Conservation (phyloP, 768 basidiomycete species). For the Sporobolomyces roseus region DNA sequence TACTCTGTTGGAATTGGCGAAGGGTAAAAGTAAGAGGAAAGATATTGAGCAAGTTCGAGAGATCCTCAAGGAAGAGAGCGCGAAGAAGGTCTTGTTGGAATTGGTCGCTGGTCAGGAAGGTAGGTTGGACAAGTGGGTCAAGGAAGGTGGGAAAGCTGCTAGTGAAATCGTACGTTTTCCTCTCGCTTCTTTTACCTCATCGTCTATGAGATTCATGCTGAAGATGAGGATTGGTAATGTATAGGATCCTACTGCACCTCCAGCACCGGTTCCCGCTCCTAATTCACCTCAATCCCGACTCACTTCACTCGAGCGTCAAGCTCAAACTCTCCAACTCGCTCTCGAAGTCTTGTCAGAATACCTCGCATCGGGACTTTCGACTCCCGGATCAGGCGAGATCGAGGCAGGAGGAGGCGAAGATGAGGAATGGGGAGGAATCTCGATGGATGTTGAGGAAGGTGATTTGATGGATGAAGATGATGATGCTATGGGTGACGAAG, state of each 20-base stretch:
- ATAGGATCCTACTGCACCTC: slow-evolving; percentile 32
- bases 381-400: slow-evolving; percentile 1
- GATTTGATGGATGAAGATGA: slow-evolving; percentile 27
- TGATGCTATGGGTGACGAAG: not conserved
- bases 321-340: slow-evolving; percentile 49
- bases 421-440: slow-evolving; percentile 35
- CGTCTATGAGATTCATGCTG: too few relatives aligned
- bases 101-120: slow-evolving; percentile 6
- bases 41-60: slow-evolving; percentile 27
- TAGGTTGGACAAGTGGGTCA: slow-evolving; percentile 5
- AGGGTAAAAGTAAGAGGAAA: slow-evolving; percentile 24
- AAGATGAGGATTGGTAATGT: not conserved
- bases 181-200: not conserved
- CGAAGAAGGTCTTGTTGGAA: slow-evolving; percentile 15
- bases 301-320: slow-evolving; percentile 47
- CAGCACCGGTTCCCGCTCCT: not conserved
- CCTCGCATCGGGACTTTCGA: slow-evolving; percentile 33
- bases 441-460: slow-evolving; percentile 31
- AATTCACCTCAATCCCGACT: slow-evolving; percentile 31
- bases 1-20: slow-evolving; percentile 32
- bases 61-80: slow-evolving; percentile 6
- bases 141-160: not conserved
- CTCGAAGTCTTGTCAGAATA: slow-evolving; percentile 48
- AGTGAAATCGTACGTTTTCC: slow-evolving; percentile 21
- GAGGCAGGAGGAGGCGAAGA: slow-evolving; percentile 25